Evolutionary conservation across 768 basidiomycete species (phyloP), one percentile per base, ranked within the genome.

Genomic region (Kwoniella shandongensis): DNA sequence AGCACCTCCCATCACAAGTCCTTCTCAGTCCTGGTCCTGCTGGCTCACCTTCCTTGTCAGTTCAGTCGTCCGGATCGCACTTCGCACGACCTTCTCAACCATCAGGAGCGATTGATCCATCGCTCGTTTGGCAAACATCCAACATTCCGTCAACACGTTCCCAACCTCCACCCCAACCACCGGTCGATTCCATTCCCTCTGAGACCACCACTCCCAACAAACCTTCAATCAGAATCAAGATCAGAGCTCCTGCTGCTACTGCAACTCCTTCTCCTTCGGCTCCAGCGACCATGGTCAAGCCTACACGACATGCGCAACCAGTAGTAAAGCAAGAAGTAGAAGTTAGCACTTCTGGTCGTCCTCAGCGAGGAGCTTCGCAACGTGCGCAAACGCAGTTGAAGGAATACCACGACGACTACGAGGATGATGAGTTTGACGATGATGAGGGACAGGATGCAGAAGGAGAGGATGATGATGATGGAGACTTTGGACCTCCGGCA

Each of bases 381-480:
- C 25, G 53, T 36, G 52, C 53, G 23, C 44, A 48, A 22, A 18
- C 29, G 27, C 51, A 54, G 42, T 44, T 54, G 46, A 36, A 38
- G 15, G 35, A n/a, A 8, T 55, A 61, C 23, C 18, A 15, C 12
- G 47, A 61, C n/a, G 42, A 51, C 4, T 48, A 61, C 25, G 53
- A 55, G 12, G 59, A 61, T 23, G 54, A 56, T 20, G 64, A 59
- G 18, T 49, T 52, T 22, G 57, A 40, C 3, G 52, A 64, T 13
- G 62, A 41, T 2, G 48, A 51, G 10, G 60, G 49, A 4, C 41
- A 61, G 11, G 41, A 32, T 12, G 54, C 26, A 10, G 54, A 40
- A 23, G 63, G 49, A 35, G 61, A 59, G 6, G 60, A 51, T 12
- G 61, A 63, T 55, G 52, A 63, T 35, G 61, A n/a, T 40, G 39